phyloP scores from a whole-genome alignment of 2,329 filamentous ascomycete species.

The Ophiostoma sp. region DNA sequence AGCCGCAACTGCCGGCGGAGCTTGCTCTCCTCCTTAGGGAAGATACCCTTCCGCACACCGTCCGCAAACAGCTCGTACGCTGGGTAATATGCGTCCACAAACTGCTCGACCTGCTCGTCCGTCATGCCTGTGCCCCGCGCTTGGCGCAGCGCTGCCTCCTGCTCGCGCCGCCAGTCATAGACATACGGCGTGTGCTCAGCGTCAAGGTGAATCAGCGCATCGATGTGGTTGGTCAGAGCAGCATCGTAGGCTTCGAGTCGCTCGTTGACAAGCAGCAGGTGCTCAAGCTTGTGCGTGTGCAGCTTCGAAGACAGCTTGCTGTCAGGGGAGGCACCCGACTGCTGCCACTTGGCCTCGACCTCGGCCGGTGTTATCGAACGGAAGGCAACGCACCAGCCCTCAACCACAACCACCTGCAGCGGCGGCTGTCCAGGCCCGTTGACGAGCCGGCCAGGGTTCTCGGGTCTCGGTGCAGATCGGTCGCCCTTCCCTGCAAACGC shows the following conservation, averaged over 20 bases:
- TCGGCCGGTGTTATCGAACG: conserved; percentile 57
- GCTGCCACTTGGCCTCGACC: conserved; percentile 49
- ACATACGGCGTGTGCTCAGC: conserved; percentile 73
- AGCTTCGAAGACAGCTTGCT: conserved; percentile 42
- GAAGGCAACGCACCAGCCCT: conserved; percentile 92
- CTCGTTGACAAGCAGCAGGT: conserved; percentile 54
- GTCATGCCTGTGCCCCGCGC: conserved; percentile 76
- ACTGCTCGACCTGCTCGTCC: conserved; percentile 72
- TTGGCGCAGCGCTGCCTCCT: conserved; percentile 70
- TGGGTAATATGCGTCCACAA: conserved; percentile 70
- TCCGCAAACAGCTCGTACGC: conserved; percentile 70
- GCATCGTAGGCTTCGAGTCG: conserved; percentile 49
- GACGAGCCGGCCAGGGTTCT: conserved; percentile 58
- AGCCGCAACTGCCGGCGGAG: conserved; percentile 60
- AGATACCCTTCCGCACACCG: conserved; percentile 58
- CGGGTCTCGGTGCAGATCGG: conserved; percentile 59
- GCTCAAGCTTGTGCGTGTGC: conserved; percentile 48
- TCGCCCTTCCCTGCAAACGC: conserved; percentile 75
- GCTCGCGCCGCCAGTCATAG: conserved; percentile 80
- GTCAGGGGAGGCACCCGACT: conserved; percentile 41
- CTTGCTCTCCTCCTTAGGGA: conserved; percentile 50
- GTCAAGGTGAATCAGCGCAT: conserved; percentile 62
- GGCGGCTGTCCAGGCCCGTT: conserved; percentile 51
- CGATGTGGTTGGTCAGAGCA: conserved; percentile 49
- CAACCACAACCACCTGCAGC: conserved; percentile 72